Evolutionary conservation across 1,139 yeast species (phyloP).

Genomic region (Entelexis paramagnoliae): DNA sequence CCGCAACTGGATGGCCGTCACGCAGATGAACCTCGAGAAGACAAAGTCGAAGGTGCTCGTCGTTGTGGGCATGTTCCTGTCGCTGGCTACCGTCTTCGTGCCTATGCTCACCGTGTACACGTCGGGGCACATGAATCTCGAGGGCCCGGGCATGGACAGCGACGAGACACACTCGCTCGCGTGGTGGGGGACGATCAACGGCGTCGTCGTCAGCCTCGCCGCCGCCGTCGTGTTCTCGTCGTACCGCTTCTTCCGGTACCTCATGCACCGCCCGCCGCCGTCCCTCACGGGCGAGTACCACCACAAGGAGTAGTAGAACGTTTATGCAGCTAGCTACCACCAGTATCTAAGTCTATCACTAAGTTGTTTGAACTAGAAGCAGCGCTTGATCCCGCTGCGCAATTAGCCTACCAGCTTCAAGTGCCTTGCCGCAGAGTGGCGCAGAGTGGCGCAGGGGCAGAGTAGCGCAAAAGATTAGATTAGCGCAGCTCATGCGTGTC

Average conservation of each 20-base stretch:
- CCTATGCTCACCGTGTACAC: conserved; percentile 11
- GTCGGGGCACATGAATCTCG: conserved; percentile 10
- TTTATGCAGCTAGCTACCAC: no score
- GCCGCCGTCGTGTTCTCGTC: background rate
- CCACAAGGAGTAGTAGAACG: background rate
- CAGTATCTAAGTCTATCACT: no score
- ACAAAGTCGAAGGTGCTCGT: conserved; percentile 6
- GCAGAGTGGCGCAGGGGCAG: no score
- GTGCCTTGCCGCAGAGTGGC: no score
- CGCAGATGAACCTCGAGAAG: conserved; percentile 11
- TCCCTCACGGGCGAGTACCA: conserved; percentile 2
- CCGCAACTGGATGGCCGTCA: conserved; percentile 15
- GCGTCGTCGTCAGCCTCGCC: background rate
- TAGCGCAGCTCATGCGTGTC: conserved; percentile 7
- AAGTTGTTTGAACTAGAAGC: no score
- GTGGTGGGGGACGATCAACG: conserved; percentile 8
- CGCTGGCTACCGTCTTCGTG: conserved; percentile 7
- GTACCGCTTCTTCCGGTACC: background rate
- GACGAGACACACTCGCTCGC: background rate
- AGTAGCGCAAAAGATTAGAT: no score
- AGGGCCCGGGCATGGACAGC: conserved; percentile 6
- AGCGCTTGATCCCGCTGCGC: no score
- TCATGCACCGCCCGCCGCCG: conserved; percentile 6
- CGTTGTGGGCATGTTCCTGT: conserved; percentile 7
- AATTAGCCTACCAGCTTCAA: no score